These are phyloP conservation scores for Fusarium sp. DNA, from an alignment of 2,329 filamentous ascomycete species.

Conservation along the genomic window DNA sequence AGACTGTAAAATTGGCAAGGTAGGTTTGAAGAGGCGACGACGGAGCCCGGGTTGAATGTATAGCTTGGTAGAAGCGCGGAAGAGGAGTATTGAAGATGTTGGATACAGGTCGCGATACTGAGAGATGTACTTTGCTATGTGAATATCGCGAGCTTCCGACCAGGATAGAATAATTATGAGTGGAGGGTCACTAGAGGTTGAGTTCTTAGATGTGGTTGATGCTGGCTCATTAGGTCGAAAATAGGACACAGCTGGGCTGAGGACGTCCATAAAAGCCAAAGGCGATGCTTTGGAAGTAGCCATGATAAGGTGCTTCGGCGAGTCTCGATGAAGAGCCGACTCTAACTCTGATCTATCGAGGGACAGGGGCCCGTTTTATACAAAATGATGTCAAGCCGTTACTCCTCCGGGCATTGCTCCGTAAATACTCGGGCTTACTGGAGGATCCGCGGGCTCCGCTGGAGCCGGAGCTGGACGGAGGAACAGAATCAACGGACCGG, in stretches of 20 bases:
- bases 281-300: conserved; percentile 37
- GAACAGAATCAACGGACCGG: neutral
- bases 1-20: conserved; percentile 53
- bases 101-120: conserved; percentile 59
- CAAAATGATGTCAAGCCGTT: neutral
- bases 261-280: conserved; percentile 52
- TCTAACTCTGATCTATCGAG: neutral
- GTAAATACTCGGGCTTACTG: conserved; percentile 4
- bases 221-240: conserved; percentile 33
- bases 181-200: conserved; percentile 50
- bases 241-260: conserved; percentile 53
- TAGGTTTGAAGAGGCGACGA: conserved; percentile 51
- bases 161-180: conserved; percentile 62
- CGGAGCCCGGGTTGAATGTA: conserved; percentile 49
- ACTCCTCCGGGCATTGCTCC: neutral
- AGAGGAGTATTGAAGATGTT: conserved; percentile 57
- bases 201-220: neutral
- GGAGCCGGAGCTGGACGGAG: conserved; percentile 24
- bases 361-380: neutral
- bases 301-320: conserved; percentile 35
- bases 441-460: conserved; percentile 26
- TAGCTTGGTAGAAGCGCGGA: conserved; percentile 55
- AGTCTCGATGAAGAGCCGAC: neutral
- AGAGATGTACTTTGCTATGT: conserved; percentile 63
- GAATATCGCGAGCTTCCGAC: conserved; percentile 62